phyloP scores from a whole-genome alignment of 495 filamentous ascomycete genomes.

The Apodospora peruviana region DNA sequence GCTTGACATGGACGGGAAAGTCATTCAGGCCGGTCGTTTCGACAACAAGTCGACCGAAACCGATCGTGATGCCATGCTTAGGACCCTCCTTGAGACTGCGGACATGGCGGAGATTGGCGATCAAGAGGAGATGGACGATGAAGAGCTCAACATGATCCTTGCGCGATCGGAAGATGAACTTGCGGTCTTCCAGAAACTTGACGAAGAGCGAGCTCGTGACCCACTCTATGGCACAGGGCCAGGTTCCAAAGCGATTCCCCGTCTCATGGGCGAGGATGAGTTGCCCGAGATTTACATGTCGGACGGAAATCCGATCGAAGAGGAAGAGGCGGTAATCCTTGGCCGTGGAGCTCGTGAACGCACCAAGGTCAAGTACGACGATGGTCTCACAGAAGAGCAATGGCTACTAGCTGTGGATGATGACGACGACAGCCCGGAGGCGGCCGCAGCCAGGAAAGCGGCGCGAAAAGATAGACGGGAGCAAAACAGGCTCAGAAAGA shows the following conservation, averaged over 20 bases:
- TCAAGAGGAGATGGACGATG: slow-evolving; percentile 94
- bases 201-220: slow-evolving; percentile 61
- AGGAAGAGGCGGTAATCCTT: slow-evolving; percentile 65
- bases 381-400: slow-evolving; percentile 96
- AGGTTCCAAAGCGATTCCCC: slow-evolving; percentile 57
- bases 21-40: slow-evolving; percentile 98
- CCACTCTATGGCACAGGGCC: slow-evolving; percentile 62
- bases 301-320: slow-evolving; percentile 81
- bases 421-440: slow-evolving; percentile 90
- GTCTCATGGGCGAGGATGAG: slow-evolving; percentile 83
- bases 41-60: slow-evolving; percentile 99
- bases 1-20: slow-evolving; percentile 98
- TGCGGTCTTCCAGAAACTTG: slow-evolving; percentile 65
- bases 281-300: slow-evolving; percentile 88
- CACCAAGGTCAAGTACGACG: slow-evolving; percentile 90
- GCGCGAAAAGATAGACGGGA: slow-evolving; percentile 79
- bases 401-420: slow-evolving; percentile 92
- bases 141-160: slow-evolving; percentile 87
- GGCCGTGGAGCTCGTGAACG: slow-evolving; percentile 92
- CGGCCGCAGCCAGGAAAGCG: slow-evolving; percentile 81
- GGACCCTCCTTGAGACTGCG: slow-evolving; percentile 85
- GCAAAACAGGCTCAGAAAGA: slow-evolving; percentile 60
- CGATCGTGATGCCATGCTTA: slow-evolving; percentile 90
- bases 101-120: slow-evolving; percentile 78
- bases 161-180: slow-evolving; percentile 73